Conservation (phyloP, 2,329 filamentous ascomycete species). For the Coniella lustricola region DNA sequence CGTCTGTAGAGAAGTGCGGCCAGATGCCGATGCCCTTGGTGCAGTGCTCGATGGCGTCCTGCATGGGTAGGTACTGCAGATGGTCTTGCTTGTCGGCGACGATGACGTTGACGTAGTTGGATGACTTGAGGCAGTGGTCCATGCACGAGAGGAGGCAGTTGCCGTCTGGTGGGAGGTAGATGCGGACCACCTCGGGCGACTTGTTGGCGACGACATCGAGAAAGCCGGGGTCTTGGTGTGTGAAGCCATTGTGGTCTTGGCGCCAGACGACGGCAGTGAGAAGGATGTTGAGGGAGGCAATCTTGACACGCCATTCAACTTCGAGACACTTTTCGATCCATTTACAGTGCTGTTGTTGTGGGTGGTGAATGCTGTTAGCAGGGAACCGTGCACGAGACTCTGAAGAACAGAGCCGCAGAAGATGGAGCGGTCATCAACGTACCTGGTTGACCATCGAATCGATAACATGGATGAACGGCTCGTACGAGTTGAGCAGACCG, state of each 20-base stretch:
- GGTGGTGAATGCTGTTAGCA: constrained; percentile 16
- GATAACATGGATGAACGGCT: constrained; percentile 77
- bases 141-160: constrained; percentile 71
- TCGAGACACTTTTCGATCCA: constrained; percentile 80
- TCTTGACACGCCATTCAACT: constrained; percentile 66
- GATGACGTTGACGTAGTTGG: constrained; percentile 76
- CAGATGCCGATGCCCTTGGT: constrained; percentile 74
- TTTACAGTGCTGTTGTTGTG: constrained; percentile 65
- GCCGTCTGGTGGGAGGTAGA: constrained; percentile 73
- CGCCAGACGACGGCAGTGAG: constrained; percentile 74
- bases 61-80: constrained; percentile 68
- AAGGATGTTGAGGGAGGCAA: constrained; percentile 72
- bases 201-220: constrained; percentile 75
- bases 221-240: constrained; percentile 75
- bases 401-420: neutral
- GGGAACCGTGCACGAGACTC: neutral
- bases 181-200: constrained; percentile 70
- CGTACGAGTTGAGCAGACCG: constrained; percentile 72
- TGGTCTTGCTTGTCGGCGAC: constrained; percentile 77
- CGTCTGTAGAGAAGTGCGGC: constrained; percentile 68
- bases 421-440: constrained; percentile 20
- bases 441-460: constrained; percentile 78
- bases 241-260: constrained; percentile 80
- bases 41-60: constrained; percentile 67
- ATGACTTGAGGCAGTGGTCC: constrained; percentile 66